Conservation (phyloP, 148 eudicot species). For the Agrostemma githago region DNA sequence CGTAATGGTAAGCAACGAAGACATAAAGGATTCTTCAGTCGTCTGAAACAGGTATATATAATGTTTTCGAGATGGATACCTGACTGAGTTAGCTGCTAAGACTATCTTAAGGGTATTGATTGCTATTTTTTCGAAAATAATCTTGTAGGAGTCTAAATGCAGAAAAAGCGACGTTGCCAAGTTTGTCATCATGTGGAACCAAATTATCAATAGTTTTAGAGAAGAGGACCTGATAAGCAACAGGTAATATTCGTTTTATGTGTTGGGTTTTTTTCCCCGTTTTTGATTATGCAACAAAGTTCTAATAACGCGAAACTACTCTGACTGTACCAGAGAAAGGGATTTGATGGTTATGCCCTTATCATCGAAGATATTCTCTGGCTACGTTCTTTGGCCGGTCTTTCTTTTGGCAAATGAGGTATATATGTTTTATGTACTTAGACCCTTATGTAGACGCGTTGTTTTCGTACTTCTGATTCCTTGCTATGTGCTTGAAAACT, state of each 20-base stretch:
- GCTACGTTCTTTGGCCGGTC: slow-evolving; percentile 79
- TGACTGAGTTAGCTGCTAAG: slow-evolving; percentile 8
- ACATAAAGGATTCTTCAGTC: slow-evolving; percentile 36
- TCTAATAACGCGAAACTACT: slow-evolving; percentile 5
- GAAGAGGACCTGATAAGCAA: slow-evolving; percentile 93
- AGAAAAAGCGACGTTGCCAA: slow-evolving; percentile 52
- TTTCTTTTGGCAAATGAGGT: slow-evolving; percentile 97
- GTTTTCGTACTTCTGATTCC: not conserved
- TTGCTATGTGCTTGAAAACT: slow-evolving; percentile 8
- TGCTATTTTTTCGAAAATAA: slow-evolving; percentile 6
- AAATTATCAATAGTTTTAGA: slow-evolving; percentile 77
- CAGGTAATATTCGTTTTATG: slow-evolving; percentile 39
- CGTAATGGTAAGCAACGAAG: slow-evolving; percentile 33
- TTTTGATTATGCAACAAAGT: not conserved
- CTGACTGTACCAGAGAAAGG: slow-evolving; percentile 62
- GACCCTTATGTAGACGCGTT: not conserved
- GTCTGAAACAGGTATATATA: slow-evolving; percentile 57
- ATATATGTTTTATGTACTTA: not conserved
- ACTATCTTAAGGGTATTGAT: not conserved
- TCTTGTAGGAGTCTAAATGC: slow-evolving; percentile 46
- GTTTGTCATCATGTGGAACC: slow-evolving; percentile 86
- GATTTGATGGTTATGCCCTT: slow-evolving; percentile 88
- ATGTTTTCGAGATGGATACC: slow-evolving; percentile 7
- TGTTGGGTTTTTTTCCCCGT: not conserved
- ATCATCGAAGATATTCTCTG: slow-evolving; percentile 65